Base-by-base conservation (phyloP, 2,329 filamentous ascomycete genomes). In the Fusarium nelsonii region DNA sequence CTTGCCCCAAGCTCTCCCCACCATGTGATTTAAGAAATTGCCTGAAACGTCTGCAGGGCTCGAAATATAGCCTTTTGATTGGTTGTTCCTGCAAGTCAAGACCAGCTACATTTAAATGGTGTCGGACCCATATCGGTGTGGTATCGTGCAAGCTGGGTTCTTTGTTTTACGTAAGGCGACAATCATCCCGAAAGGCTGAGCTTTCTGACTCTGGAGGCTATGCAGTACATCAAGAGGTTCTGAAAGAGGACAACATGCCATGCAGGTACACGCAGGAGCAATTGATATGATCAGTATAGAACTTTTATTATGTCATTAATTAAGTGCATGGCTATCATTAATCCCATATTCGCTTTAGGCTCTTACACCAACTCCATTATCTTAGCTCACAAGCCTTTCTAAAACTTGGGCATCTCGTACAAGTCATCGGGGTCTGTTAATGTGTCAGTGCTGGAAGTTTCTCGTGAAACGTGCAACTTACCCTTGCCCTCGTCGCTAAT, bases 401-500 rank as follows among this genome's bases (percentile, higher is more conserved):
- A 58, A 32, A 73, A 70, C 28, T 70, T 70, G 43, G 69, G 63
- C 60, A 65, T 71, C 4, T 73, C 61, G 28, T 69, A 70, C 34
- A 68, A 62, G 9, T 74, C 68, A 3, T 71, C 63, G 6, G 71
- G 68, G 36, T 74, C 73, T 73, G 12, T 15, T 26, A 2, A 14
- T 2, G 7, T 30, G 26, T 73, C 46, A 73, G 54, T 18, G 12
- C 9, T 32, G 7, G 4, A 16, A 4, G 14, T 15, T 6, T 6
- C 3, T 14, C 9, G 1, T 12, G 3, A 5, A 2, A 14, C 6
- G 16, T 15, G 1, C 4, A 45, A 61, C 68, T 65, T 73, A 87
- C 85, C 86, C 72, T 85, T 83, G 6, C 86, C 84, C 41, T 85
- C 78, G 28, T 78, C 75, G 40, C 81, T 63, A 58, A 91, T 90